These are phyloP conservation scores for Thinopyrum elongatum DNA, from an alignment of 176 grass and related monocot genomes.

Conservation along the genomic window DNA sequence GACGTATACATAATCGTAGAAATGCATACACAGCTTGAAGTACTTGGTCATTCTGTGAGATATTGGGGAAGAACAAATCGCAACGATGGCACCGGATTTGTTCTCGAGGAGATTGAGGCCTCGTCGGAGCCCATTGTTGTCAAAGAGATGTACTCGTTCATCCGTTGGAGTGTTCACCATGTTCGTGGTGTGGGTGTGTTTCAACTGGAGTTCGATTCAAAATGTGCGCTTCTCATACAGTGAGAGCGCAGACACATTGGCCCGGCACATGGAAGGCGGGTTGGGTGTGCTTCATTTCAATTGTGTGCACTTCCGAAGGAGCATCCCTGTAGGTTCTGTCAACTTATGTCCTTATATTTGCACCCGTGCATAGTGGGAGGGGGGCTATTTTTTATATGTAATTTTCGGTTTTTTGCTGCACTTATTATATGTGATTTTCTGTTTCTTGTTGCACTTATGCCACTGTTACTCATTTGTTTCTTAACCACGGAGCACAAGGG, in stretches of 20 bases:
- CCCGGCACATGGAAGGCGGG: not conserved
- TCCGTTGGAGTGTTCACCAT: not conserved
- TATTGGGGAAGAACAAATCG: not conserved
- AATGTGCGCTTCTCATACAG: not conserved
- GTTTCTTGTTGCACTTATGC: too few species aligned
- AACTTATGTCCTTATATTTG: too few species aligned
- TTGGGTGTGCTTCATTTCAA: not conserved
- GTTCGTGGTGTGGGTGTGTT: not conserved
- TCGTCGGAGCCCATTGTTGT: not conserved
- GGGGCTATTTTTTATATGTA: too few species aligned
- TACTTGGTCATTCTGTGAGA: not conserved
- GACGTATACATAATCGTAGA: not conserved
- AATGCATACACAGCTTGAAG: too few species aligned
- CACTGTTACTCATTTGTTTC: too few species aligned
- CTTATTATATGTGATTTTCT: too few species aligned
- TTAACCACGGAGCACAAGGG: too few species aligned
- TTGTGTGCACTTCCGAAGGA: not conserved
- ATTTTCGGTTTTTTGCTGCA: too few species aligned
- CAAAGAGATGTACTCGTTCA: not conserved
- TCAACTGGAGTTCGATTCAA: not conserved
- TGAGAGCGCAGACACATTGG: not conserved
- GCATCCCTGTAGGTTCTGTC: too few species aligned
- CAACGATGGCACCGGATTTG: not conserved
- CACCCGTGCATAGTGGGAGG: too few species aligned
- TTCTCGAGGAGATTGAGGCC: not conserved